Conservation (phyloP, 345 rosid genomes). For the Bretschneidera sinensis region DNA sequence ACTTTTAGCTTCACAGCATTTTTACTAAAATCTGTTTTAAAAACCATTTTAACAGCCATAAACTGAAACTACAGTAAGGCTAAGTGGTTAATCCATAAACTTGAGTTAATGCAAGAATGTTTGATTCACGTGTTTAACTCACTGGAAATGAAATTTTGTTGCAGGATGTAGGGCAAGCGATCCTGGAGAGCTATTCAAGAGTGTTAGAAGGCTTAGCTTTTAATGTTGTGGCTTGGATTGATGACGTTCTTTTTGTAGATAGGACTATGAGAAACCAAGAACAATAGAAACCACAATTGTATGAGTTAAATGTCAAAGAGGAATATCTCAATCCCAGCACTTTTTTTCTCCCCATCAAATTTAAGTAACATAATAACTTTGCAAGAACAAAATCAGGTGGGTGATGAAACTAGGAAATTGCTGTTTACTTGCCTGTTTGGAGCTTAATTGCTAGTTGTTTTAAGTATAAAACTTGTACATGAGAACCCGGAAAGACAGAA, state of each 20-base stretch:
- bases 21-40: no score
- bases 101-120: no score
- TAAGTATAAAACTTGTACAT: neutral
- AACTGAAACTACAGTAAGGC: no score
- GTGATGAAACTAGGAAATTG: neutral
- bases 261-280: slow-evolving; percentile 45
- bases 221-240: slow-evolving; percentile 86
- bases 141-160: neutral
- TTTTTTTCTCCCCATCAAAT: slow-evolving; percentile 7
- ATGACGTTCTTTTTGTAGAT: slow-evolving; percentile 77
- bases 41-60: no score
- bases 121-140: no score
- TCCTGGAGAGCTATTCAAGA: slow-evolving; percentile 85
- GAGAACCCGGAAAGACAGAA: neutral
- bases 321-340: slow-evolving; percentile 13
- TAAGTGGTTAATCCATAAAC: no score
- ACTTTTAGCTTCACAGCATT: no score
- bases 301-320: no score
- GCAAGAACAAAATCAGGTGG: neutral
- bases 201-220: slow-evolving; percentile 88
- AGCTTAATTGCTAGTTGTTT: neutral
- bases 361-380: slow-evolving; percentile 1
- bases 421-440: neutral
- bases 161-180: slow-evolving; percentile 94
- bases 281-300: no score